Percentiles rank a stretch among this genome's conserved stretches.
phyloP scores from a whole-genome alignment of 345 rosid genomes.

The Excoecaria cochinchinensis region DNA sequence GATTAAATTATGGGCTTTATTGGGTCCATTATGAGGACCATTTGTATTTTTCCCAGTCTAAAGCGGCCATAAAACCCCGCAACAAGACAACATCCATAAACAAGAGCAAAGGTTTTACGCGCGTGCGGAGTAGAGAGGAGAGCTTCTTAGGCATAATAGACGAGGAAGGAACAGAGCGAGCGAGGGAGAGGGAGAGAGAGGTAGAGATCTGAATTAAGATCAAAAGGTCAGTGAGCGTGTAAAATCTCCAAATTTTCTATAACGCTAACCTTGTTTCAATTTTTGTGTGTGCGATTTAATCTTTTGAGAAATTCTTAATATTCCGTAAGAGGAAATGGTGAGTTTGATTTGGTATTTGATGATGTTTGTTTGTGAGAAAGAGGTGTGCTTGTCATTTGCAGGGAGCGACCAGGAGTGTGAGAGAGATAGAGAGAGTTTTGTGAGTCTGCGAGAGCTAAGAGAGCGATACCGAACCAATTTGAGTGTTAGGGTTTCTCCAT shows the following conservation, averaged over 20 bases:
- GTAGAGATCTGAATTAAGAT: conserved; percentile 4
- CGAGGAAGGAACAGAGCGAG: conserved; percentile 10
- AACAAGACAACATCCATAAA: not conserved
- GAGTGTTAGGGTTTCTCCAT: conserved; percentile 48
- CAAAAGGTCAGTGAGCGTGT: conserved; percentile 23
- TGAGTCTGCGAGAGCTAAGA: conserved; percentile 25
- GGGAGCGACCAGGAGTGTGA: conserved; percentile 52
- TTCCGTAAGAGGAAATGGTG: conserved; percentile 29
- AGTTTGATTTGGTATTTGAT: conserved; percentile 54
- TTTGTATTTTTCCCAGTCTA: not conserved
- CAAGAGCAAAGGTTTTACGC: not conserved
- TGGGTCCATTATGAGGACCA: not conserved
- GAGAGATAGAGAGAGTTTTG: conserved; percentile 47
- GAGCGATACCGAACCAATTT: conserved; percentile 26
- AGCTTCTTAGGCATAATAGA: not conserved
- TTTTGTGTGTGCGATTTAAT: not conserved
- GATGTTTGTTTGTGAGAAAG: conserved; percentile 69
- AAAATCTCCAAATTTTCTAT: not conserved
- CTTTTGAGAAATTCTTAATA: not conserved
- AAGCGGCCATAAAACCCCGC: not conserved
- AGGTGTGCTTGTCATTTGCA: conserved; percentile 80
- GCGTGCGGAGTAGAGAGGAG: conserved; percentile 2
- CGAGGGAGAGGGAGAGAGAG: conserved; percentile 13
- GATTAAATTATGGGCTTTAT: not conserved
- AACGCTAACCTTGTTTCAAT: not conserved